A percentile compares a stretch with the other conserved stretches of the same genome.
Conservation (phyloP, 768 basidiomycete genomes). For the Imleria badia region DNA sequence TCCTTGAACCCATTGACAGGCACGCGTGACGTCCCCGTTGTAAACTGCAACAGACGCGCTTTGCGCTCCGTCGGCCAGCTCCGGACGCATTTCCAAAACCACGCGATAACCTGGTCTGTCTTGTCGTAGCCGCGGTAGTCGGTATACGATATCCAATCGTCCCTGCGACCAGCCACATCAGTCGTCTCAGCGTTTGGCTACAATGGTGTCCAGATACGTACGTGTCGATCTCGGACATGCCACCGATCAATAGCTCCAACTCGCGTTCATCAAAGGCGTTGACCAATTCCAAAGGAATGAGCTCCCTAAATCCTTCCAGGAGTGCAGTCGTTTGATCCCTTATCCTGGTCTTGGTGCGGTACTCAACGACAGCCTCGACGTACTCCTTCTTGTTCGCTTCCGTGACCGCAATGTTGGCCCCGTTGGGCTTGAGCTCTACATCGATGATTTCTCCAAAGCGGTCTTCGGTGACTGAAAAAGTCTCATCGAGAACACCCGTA, state of each 20-base stretch:
- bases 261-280: constrained; percentile 92
- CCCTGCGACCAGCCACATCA: constrained; percentile 39
- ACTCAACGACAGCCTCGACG: constrained; percentile 74
- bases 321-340: constrained; percentile 84
- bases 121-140: constrained; percentile 89
- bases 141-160: constrained; percentile 93
- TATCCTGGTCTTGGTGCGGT: constrained; percentile 80
- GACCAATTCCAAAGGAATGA: constrained; percentile 81
- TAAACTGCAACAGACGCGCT: constrained; percentile 83
- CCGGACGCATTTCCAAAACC: constrained; percentile 94
- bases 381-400: constrained; percentile 79
- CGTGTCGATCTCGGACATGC: constrained; percentile 92
- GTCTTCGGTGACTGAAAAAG: constrained; percentile 69
- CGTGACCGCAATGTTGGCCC: constrained; percentile 62
- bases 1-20: constrained; percentile 96
- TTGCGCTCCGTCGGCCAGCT: constrained; percentile 91
- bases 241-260: constrained; percentile 85
- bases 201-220: constrained; percentile 33
- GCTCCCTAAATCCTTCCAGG: constrained; percentile 81
- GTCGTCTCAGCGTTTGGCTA: neutral
- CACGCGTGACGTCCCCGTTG: constrained; percentile 78
- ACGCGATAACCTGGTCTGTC: constrained; percentile 85
- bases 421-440: constrained; percentile 63
- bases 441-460: constrained; percentile 72
- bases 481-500: constrained; percentile 71